Percentiles rank a stretch among this genome's conserved stretches.
These are phyloP conservation scores for Yarrowia sp. DNA, from an alignment of 805 yeast species.

Conservation along the genomic window DNA sequence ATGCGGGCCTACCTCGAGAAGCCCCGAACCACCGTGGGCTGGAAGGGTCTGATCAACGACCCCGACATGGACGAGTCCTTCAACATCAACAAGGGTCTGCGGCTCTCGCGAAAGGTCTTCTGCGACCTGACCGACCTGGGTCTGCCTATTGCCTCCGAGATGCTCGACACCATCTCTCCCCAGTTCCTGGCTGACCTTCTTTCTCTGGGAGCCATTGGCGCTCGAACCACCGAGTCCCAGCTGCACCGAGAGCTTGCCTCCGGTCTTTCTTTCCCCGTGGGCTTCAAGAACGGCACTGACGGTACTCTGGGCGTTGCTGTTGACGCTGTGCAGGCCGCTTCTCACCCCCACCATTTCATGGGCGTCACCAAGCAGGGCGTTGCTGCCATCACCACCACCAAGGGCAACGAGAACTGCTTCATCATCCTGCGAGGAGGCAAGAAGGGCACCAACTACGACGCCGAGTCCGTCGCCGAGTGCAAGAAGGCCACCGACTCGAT, in stretches of 20 bases:
- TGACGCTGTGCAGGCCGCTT: constrained; percentile 91
- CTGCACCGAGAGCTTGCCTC: constrained; percentile 96
- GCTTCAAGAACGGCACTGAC: constrained; percentile 98
- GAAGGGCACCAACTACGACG: constrained; percentile 89
- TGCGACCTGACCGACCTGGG: constrained; percentile 74
- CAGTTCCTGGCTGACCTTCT: constrained; percentile 89
- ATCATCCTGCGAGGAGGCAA: constrained; percentile 96
- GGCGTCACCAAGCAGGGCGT: constrained; percentile 97
- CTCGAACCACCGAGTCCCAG: constrained; percentile 98
- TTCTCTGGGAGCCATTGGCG: constrained; percentile 97
- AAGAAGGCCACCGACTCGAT: constrained; percentile 54
- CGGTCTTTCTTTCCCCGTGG: constrained; percentile 97
- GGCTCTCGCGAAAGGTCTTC: constrained; percentile 81
- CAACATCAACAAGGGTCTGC: constrained; percentile 92
- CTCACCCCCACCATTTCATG: constrained; percentile 91
- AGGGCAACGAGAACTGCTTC: constrained; percentile 92
- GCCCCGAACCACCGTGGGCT: constrained; percentile 98
- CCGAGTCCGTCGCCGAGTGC: constrained; percentile 69
- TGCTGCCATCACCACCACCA: constrained; percentile 93
- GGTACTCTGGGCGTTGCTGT: constrained; percentile 90
- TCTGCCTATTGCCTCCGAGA: constrained; percentile 92
- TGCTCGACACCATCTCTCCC: constrained; percentile 97
- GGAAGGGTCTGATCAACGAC: constrained; percentile 98
- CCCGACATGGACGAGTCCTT: constrained; percentile 91
- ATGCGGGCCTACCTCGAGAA: constrained; percentile 98